Base-by-base conservation (phyloP, 352 stramenopile genomes). In the Pythium brassicae region DNA sequence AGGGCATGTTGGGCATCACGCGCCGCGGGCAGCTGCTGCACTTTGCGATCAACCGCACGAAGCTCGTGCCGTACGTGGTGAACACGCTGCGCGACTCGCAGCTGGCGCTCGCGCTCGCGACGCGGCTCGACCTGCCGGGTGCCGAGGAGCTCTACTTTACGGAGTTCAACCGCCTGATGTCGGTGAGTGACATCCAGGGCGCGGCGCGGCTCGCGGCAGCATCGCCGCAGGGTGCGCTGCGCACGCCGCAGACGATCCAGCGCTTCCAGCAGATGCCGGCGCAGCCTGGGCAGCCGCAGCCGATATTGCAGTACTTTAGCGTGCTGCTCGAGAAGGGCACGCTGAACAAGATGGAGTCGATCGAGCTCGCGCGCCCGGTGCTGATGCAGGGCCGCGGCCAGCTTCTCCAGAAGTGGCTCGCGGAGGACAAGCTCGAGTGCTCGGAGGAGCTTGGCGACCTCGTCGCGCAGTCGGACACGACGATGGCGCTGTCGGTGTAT, bases 321-420 rank as follows among this genome's bases (percentile, higher is more conserved):
- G 94, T 98, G 42, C 79, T 99, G 45, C 82, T 99, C 54, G 97
- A 99, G 79, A 97, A 93, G 74, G 96, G 97, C 43, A 98, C 95
- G 49, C 74, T 99, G 37, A 99, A 99, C 83, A 97, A 98, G 72
- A 95, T 99, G 74, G 98, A 99, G 71, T 98, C 94, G 61, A 92
- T 99, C 44, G 97, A 99, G 76, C 83, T 99, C 17, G 96, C 96
- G 45, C 97, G 97, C 27, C 97, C 97, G 2, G 96, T 99, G 29
- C 75, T 99, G 57, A 90, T 97, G 76, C 97, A 99, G 78, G 94
- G 96, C 56, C 92, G 97, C 54, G 93, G 93, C 9, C 94, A 98
- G 62, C 83, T 99, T 29, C 82, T 99, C 61, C 97, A 99, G 76
- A 99, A 99, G 75, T 99, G 97, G 97, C 83, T 99, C 23, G 97